phyloP scores from a whole-genome alignment of 306 rosid species.

The Erythrophleum fordii region DNA sequence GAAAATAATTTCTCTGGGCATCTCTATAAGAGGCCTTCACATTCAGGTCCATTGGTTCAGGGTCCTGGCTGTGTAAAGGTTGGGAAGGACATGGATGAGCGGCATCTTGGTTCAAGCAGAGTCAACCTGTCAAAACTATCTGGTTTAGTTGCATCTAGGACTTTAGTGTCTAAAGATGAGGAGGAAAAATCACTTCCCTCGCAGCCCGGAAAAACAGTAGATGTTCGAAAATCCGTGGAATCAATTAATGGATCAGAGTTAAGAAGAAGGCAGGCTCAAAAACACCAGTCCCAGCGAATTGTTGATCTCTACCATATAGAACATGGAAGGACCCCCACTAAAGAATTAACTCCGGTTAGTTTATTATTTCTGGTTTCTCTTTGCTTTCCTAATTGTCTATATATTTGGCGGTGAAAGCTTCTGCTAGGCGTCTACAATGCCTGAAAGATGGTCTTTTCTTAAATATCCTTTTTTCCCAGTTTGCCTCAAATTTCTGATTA shows the following conservation, averaged over 20 bases:
- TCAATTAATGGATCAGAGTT: slow-evolving; percentile 51
- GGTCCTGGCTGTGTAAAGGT: slow-evolving; percentile 52
- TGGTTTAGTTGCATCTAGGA: slow-evolving; percentile 59
- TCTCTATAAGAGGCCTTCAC: slow-evolving; percentile 55
- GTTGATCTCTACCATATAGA: slow-evolving; percentile 48
- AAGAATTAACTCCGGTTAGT: slow-evolving; percentile 63
- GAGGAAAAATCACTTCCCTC: slow-evolving; percentile 54
- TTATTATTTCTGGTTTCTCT: slow-evolving; percentile 13
- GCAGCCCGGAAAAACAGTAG: slow-evolving; percentile 35
- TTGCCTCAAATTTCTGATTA: slow-evolving; percentile 16
- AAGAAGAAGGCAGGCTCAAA: slow-evolving; percentile 53
- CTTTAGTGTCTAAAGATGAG: slow-evolving; percentile 45
- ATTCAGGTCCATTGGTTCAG: slow-evolving; percentile 75
- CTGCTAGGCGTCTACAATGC: slow-evolving; percentile 24
- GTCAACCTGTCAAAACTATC: slow-evolving; percentile 54
- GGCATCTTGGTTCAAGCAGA: slow-evolving; percentile 40
- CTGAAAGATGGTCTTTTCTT: background rate
- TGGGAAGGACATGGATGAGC: slow-evolving; percentile 55
- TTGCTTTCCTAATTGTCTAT: background rate
- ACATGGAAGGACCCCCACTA: slow-evolving; percentile 45
- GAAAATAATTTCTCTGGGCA: slow-evolving; percentile 49
- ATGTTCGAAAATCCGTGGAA: slow-evolving; percentile 47
- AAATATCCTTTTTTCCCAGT: background rate
- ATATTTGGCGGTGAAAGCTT: slow-evolving; percentile 2
- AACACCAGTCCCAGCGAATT: slow-evolving; percentile 47